Base-by-base conservation (phyloP, 164 flowering plant genomes). In the Vitis riparia region DNA sequence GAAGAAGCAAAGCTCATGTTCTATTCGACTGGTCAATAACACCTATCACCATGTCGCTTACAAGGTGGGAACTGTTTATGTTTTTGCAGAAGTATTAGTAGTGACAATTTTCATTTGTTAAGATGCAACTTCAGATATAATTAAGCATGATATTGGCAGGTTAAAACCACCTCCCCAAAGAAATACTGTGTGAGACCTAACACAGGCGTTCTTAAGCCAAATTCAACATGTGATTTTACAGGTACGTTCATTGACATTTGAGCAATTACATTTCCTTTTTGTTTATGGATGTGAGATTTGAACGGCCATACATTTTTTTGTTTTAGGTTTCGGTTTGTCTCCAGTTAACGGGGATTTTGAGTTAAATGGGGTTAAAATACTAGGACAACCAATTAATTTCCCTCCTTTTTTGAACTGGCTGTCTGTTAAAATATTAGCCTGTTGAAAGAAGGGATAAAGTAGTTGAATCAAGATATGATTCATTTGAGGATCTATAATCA, bases 91-190 rank as follows among this genome's bases (percentile, higher is more conserved):
- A 23, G 50, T 23, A 11, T 48, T 57, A 23, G 19, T 55, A 48
- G 16, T 58, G 11, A 23, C 27, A 23, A 23, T 23, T 23, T 23
- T 23, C 27, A 23, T 23, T 23, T 23, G 27, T 23, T 23, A 23
- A 23, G 27, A 23, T 23, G 27, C 27, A 23, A 23, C 2, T 23
- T 23, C 27, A 23, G 27, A 23, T 23, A 23, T 23, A 23, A 23
- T 23, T 23, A n/a, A 51, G 30, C 23, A 13, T 60, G 59, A 32
- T 67, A 17, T 71, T 68, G 63, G 72, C 91, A 94, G 98, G 94
- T 94, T 61, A 94, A 94, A 71, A 94, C 98, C 59, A 94, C 97
- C 1, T 82, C 87, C n/a, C 98, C 97, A 17, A 90, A 82, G 86
- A 87, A 80, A 64, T 91, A 91, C 65, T 89, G 87, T 73, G 98